These are phyloP conservation scores for Dryas alaskensis DNA, from an alignment of 306 rosid genomes.

Conservation along the genomic window DNA sequence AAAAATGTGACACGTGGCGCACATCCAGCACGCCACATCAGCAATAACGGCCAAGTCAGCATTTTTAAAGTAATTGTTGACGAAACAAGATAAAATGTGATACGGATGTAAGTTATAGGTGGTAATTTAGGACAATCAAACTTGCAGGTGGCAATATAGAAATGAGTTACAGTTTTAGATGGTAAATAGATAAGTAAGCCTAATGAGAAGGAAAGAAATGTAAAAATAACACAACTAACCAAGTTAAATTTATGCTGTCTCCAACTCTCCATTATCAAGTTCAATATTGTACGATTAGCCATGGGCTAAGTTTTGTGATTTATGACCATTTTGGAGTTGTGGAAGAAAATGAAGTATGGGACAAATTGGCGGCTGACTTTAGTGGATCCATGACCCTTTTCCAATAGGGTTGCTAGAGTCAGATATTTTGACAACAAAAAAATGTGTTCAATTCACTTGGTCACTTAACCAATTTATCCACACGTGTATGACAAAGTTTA, in stretches of 20 bases:
- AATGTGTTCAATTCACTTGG: constrained; percentile 68
- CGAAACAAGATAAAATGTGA: too few species aligned
- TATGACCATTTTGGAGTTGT: not conserved
- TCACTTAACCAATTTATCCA: constrained; percentile 17
- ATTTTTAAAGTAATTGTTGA: too few species aligned
- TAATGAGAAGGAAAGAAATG: too few species aligned
- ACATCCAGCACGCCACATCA: too few species aligned
- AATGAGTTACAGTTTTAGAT: too few species aligned
- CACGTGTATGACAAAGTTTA: not conserved
- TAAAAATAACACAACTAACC: not conserved
- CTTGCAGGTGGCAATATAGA: too few species aligned
- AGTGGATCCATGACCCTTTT: not conserved
- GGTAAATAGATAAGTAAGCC: too few species aligned
- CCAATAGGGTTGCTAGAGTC: constrained; percentile 1
- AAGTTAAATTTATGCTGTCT: not conserved
- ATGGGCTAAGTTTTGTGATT: not conserved
- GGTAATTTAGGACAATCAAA: too few species aligned
- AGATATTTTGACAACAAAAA: constrained; percentile 1
- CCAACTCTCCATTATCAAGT: not conserved
- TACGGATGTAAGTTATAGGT: too few species aligned
- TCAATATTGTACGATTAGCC: not conserved
- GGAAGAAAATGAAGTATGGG: constrained; percentile 7
- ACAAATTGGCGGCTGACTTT: constrained; percentile 31
- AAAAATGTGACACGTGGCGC: too few species aligned
- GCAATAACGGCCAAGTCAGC: too few species aligned